Conservation (phyloP, 2,329 filamentous ascomycete species). For the Mollisia scopiformis region DNA sequence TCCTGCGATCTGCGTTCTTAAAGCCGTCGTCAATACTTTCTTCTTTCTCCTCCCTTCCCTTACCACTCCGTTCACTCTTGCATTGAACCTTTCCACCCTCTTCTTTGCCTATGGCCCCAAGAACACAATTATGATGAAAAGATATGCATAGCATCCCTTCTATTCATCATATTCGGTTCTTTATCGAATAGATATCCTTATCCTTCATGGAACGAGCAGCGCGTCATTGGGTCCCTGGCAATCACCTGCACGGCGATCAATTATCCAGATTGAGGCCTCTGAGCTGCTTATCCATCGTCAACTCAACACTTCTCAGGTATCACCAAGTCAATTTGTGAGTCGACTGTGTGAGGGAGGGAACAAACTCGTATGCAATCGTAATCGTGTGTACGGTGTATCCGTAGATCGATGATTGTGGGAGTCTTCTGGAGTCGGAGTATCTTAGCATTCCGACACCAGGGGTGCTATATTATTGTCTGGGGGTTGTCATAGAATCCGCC, state of each 20-base stretch:
- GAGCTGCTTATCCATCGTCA: slow-evolving; percentile 20
- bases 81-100: background rate
- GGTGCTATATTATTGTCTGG: slow-evolving; percentile 1
- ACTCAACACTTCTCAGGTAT: slow-evolving; percentile 18
- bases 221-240: slow-evolving; percentile 14
- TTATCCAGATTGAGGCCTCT: slow-evolving; percentile 25
- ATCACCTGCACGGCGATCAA: slow-evolving; percentile 21
- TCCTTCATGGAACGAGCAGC: slow-evolving; percentile 9
- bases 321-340: slow-evolving; percentile 4
- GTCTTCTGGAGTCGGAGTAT: background rate
- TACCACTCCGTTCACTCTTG: too few relatives aligned
- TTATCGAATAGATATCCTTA: slow-evolving; percentile 16
- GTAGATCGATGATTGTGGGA: background rate
- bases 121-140: background rate
- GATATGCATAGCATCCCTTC: slow-evolving; percentile 1
- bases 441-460: background rate
- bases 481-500: background rate
- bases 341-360: background rate
- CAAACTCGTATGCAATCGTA: too few relatives aligned
- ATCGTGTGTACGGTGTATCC: too few relatives aligned
- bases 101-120: background rate
- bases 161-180: background rate
- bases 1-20: background rate
- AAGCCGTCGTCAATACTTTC: background rate
- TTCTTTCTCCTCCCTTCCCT: background rate